Base-by-base conservation (phyloP, 495 filamentous ascomycete species). In the Penicillium canariense region DNA sequence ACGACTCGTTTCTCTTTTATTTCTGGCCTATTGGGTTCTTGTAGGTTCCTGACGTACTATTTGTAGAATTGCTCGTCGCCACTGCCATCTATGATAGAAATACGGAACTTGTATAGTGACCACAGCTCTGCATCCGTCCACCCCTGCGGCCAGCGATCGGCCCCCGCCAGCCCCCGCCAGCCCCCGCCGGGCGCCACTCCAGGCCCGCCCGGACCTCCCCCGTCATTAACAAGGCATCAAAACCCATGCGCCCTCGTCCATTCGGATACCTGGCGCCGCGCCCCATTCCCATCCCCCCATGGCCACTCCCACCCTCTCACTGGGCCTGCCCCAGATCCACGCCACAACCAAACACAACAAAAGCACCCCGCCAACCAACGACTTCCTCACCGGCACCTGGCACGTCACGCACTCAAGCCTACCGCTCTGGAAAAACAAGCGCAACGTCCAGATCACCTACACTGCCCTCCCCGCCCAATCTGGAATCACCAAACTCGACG, bases 371-470 rank as follows among this genome's bases (percentile, higher is more conserved):
- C 86, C 86, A 9, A 62, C 80, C 18, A 76, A 82, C 48, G 59
- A 71, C 36, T 90, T 80, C 74, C 80, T 93, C 47, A 61, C 69
- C 31, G 77, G 85, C 22, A 87, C 84, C 48, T 92, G 88, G 89
- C 73, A 83, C 62, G 86, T 92, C 20, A 71, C 68, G n/a, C 67
- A 71, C 50, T 87, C 85, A 10, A 91, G 85, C 28, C 83, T 94
- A 2, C 79, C 82, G 18, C 87, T 91, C 79, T 91, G 89, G 89
- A 67, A 73, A 49, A 46, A 38, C 48, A 75, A 74, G 35, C 83
- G 81, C 62, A 91, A 92, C 69, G 87, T 91, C 45, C 77, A 78
- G 52, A 91, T 92, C 59, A 87, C 83, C 32, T 92, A 91, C 73
- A 73, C 61, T 9, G 66, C 75, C 0, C 75, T 86, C 1, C 64